These are phyloP conservation scores for Suhomyces kilbournensis DNA, from an alignment of 805 yeast genomes.

Conservation along the genomic window DNA sequence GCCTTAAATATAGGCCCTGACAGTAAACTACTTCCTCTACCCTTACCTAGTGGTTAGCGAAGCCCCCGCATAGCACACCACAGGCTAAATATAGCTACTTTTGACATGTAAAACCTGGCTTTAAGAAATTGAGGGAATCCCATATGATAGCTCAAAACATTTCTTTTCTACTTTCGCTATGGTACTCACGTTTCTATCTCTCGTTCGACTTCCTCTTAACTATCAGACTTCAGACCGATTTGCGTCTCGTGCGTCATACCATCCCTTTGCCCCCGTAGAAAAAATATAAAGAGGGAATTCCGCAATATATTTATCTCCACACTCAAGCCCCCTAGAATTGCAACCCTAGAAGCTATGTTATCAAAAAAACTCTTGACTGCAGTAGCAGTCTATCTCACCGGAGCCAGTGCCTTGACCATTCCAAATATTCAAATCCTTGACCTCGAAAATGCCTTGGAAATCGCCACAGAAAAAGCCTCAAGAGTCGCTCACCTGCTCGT, in stretches of 20 bases:
- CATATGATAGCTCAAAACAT: background rate
- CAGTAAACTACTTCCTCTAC: background rate
- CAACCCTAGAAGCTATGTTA: slow-evolving; percentile 1
- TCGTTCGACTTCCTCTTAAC: background rate
- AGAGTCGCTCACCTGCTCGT: background rate
- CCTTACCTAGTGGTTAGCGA: background rate
- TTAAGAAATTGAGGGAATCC: background rate
- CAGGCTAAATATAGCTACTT: background rate
- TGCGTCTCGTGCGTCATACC: background rate
- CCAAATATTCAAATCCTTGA: slow-evolving; percentile 8
- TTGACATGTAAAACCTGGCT: background rate
- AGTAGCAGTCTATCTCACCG: slow-evolving; percentile 2
- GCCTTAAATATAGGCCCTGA: background rate
- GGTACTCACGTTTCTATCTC: background rate
- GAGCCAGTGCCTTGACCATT: slow-evolving; percentile 7
- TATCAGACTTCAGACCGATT: background rate
- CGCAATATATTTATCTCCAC: background rate
- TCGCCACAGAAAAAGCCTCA: background rate
- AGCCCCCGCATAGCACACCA: background rate
- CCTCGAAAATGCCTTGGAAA: slow-evolving; percentile 4
- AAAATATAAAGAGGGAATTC: background rate
- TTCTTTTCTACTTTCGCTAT: background rate
- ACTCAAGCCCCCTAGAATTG: background rate
- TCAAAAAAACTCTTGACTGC: slow-evolving; percentile 1
- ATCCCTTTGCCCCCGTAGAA: background rate